Percentiles rank a stretch among this genome's conserved stretches.
These are phyloP conservation scores for Cyclotella cryptica DNA, from an alignment of 108 stramenopile genomes.

Conservation along the genomic window DNA sequence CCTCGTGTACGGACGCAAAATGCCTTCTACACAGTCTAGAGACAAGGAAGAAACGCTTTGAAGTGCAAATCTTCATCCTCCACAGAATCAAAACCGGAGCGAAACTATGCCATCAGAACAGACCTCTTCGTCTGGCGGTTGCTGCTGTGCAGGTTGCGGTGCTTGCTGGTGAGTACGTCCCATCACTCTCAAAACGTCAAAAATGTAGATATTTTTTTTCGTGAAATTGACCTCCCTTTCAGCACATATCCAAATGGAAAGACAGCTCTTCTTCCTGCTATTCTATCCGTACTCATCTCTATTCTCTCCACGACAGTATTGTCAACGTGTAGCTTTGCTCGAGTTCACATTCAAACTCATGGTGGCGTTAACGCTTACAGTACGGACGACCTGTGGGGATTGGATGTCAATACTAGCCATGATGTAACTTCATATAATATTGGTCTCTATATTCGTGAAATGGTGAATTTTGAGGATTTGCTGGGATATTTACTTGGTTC, in stretches of 20 bases:
- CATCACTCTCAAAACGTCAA: no score
- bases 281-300: neutral
- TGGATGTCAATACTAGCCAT: neutral
- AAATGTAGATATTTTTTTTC: no score
- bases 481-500: neutral
- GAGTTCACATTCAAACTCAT: neutral
- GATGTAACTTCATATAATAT: neutral
- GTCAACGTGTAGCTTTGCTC: neutral
- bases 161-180: no score
- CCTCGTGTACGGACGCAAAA: no score
- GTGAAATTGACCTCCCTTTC: no score
- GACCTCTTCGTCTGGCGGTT: no score
- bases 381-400: neutral
- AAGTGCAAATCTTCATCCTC: no score
- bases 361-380: neutral
- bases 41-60: no score
- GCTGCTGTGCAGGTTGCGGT: no score
- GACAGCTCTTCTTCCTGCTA: neutral
- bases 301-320: neutral
- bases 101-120: no score
- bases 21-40: no score
- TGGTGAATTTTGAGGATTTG: neutral
- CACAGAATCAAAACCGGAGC: no score
- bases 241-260: conserved; percentile 1
- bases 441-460: neutral